These are phyloP conservation scores for Vitis rupestris DNA, from an alignment of 164 flowering plant genomes.

Conservation along the genomic window DNA sequence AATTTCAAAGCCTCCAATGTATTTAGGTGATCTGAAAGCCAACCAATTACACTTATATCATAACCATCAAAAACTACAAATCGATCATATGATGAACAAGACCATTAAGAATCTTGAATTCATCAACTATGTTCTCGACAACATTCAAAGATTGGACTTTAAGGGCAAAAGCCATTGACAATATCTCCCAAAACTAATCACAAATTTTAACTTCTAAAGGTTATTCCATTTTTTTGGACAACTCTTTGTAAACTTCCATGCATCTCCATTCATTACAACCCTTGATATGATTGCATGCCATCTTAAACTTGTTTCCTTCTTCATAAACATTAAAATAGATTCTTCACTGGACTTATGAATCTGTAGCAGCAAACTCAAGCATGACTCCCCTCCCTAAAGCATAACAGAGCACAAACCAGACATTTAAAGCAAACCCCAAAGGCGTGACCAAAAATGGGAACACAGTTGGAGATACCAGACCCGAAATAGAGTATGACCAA, in stretches of 20 bases:
- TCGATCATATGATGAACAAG: slow-evolving; percentile 79
- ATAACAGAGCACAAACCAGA: no score
- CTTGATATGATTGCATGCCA: no score
- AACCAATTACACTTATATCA: slow-evolving; percentile 89
- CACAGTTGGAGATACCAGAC: no score
- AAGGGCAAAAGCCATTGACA: slow-evolving; percentile 82
- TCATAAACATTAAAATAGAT: no score
- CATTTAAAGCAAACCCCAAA: no score
- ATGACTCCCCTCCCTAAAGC: no score
- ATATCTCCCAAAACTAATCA: slow-evolving; percentile 80
- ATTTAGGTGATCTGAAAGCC: slow-evolving; percentile 81
- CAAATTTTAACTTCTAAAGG: slow-evolving; percentile 51
- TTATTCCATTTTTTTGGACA: slow-evolving; percentile 63
- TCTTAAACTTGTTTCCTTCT: no score
- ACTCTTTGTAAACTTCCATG: slow-evolving; percentile 56
- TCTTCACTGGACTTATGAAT: no score
- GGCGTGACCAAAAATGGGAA: no score
- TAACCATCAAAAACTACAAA: slow-evolving; percentile 89
- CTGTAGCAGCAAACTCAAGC: no score
- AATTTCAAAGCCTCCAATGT: slow-evolving; percentile 50
- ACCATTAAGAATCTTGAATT: slow-evolving; percentile 66
- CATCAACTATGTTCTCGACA: slow-evolving; percentile 53
- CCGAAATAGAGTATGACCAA: no score
- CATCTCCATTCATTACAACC: no score
- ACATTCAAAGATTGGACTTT: slow-evolving; percentile 60